Conservation (phyloP, 2,329 filamentous ascomycete genomes). For the Daldinia sp. region DNA sequence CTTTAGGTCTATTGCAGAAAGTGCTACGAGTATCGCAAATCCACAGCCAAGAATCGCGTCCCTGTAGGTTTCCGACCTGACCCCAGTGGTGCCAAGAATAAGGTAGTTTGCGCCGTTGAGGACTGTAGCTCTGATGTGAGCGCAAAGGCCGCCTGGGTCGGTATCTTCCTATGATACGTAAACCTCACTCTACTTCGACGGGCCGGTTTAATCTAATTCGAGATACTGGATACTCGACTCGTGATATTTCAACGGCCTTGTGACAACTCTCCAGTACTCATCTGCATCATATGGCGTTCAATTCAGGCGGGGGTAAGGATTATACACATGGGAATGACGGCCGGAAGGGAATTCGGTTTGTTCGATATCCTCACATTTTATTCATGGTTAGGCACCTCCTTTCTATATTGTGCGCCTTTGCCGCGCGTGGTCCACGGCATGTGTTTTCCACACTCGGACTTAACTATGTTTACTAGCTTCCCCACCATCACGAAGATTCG, state of each 20-base stretch:
- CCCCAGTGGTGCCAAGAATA: conserved; percentile 42
- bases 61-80: conserved; percentile 51
- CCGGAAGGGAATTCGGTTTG: background rate
- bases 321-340: background rate
- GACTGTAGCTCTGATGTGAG: conserved; percentile 63
- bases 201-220: background rate
- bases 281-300: conserved; percentile 25
- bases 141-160: conserved; percentile 66
- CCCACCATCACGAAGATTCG: background rate
- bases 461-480: background rate
- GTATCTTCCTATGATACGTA: conserved; percentile 61
- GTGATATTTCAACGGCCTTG: background rate
- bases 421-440: background rate
- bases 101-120: conserved; percentile 64
- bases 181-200: background rate
- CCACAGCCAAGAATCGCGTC: conserved; percentile 46
- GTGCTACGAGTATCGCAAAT: conserved; percentile 66
- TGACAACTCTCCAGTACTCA: conserved; percentile 1
- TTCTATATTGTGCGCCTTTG: background rate
- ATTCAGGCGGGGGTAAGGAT: conserved; percentile 1
- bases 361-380: background rate
- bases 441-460: background rate
- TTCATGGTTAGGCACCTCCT: background rate
- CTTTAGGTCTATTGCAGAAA: conserved; percentile 69
- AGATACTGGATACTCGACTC: conserved; percentile 8